Percentiles rank a stretch among this genome's conserved stretches.
Conservation (phyloP, 805 yeast genomes). For the Lachancea sp. region DNA sequence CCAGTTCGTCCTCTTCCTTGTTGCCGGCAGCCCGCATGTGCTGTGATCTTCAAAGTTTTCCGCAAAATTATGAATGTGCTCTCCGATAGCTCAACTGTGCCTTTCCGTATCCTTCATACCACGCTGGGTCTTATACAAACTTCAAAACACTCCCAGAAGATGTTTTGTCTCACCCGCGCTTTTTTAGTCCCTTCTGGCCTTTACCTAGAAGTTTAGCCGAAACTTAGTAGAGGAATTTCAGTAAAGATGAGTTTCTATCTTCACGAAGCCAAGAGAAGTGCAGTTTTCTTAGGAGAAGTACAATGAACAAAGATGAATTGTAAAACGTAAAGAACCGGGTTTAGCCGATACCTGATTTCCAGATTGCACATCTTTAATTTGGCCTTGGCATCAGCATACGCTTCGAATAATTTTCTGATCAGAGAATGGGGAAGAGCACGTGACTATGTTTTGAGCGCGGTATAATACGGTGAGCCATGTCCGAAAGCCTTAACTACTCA, state of each 20-base stretch:
- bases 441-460: too few species aligned
- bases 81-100: background rate
- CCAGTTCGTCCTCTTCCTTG: conserved; percentile 6
- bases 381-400: too few species aligned
- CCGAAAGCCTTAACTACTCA: conserved; percentile 50
- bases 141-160: background rate
- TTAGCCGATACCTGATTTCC: too few species aligned
- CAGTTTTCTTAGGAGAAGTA: too few species aligned
- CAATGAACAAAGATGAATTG: too few species aligned
- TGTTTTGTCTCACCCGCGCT: conserved; percentile 4
- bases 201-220: background rate
- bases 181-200: conserved; percentile 2
- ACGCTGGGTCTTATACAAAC: background rate
- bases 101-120: background rate
- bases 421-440: too few species aligned
- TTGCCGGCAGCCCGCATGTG: conserved; percentile 2
- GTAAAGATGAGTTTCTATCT: background rate
- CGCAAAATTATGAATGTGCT: too few species aligned
- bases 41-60: background rate
- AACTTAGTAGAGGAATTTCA: background rate
- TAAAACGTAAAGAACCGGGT: too few species aligned
- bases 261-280: background rate
- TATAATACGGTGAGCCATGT: too few species aligned
- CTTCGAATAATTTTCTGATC: too few species aligned
- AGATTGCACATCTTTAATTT: too few species aligned